Evolutionary conservation across 306 rosid species (phyloP), one percentile per base, ranked within the genome.

Genomic region (Nissolia schottii): DNA sequence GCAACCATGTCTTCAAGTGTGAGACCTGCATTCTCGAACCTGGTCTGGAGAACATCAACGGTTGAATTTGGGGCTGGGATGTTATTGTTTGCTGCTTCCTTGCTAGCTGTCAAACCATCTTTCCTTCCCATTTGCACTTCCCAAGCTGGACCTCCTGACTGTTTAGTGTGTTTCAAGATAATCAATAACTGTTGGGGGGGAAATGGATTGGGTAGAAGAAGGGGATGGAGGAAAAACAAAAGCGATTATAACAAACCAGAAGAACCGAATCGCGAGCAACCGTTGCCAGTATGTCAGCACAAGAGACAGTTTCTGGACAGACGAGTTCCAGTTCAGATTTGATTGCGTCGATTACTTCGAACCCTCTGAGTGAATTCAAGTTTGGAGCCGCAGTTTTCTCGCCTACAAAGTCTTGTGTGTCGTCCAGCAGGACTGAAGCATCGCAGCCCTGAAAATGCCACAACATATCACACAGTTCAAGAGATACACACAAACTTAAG

Each of bases 131-230:
- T 79, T 78, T 87, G 84, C 13, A 91, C 88, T 59, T 83, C 88
- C 98, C 94, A 94, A 18, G 81, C 66, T 13, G 95, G 98, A 16
- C 98, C 96, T 38, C 97, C 98, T 0, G 98, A 89, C 95, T 94
- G 71, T 45, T 74, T 12, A 68, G 16, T 28, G 6, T 23, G 55
- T 7, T 40, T 61, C 31, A 34, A 48, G 13, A 25, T 37, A 58
- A 16, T 31, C 12, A 45, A 24, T 6, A 19, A 18, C 61, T 24
- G 18, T 70, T 24, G 18, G 13, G 5, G 8, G 10, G 1, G 6
- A 0, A 18, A 32, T 3, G 24, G 43, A 32, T 15, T 3, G 11
- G 35, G 35, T 20, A 38, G 9, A 18, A 12, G 27, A 9, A 7
- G 4, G 20, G 11, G 16, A 9, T n/a, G n/a, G 3, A 13, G 11